These are phyloP conservation scores for Carex kokanica DNA, from an alignment of 176 grass and related monocot species.

Conservation along the genomic window DNA sequence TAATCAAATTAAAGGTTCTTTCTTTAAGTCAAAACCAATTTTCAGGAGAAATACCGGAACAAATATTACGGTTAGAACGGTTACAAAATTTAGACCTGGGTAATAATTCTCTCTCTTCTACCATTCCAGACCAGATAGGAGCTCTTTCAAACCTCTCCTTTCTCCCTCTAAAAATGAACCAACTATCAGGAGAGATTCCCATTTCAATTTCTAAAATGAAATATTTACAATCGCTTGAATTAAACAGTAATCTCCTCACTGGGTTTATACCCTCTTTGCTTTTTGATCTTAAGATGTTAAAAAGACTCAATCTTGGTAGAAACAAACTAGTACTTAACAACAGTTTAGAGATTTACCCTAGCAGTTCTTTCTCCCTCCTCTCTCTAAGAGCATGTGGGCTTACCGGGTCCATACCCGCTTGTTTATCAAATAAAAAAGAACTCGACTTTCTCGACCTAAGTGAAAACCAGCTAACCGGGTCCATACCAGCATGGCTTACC, in stretches of 20 bases:
- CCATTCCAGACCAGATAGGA: slow-evolving; percentile 11
- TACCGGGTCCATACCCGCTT: not conserved
- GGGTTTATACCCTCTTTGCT: slow-evolving; percentile 21
- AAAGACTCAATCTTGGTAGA: slow-evolving; percentile 18
- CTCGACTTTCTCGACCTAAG: slow-evolving; percentile 36
- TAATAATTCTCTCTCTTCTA: slow-evolving; percentile 32
- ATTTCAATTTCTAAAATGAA: not conserved
- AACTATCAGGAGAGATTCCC: slow-evolving; percentile 15
- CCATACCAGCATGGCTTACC: slow-evolving; percentile 21
- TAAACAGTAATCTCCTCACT: slow-evolving; percentile 12
- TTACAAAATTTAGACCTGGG: slow-evolving; percentile 24
- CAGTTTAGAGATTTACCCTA: slow-evolving; percentile 13
- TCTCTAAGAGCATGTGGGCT: slow-evolving; percentile 29
- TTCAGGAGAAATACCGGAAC: not conserved
- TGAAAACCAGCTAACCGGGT: slow-evolving; percentile 21
- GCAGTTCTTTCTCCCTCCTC: slow-evolving; percentile 5
- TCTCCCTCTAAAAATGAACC: slow-evolving; percentile 23
- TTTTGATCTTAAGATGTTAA: slow-evolving; percentile 27
- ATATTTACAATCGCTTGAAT: slow-evolving; percentile 13
- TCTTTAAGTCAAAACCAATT: slow-evolving; percentile 19
- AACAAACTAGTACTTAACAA: slow-evolving; percentile 18
- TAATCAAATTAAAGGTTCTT: not conserved
- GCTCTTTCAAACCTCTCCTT: slow-evolving; percentile 24
- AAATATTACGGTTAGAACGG: not conserved
- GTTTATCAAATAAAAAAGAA: slow-evolving; percentile 25